phyloP scores from a whole-genome alignment of 371 early-diverging fungal genomes.

The Lichtheimia ramosa region DNA sequence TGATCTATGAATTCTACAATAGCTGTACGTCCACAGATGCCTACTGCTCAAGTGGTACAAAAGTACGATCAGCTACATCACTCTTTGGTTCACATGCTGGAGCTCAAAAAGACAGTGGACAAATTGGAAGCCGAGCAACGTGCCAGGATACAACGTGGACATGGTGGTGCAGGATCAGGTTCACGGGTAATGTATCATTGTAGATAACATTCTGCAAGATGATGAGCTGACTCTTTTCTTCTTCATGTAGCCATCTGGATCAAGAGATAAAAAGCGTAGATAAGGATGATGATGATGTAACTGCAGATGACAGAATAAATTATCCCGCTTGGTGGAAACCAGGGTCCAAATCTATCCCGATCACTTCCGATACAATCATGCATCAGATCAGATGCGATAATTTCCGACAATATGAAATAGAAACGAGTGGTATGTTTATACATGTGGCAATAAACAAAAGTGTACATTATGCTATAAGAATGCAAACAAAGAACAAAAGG shows the following conservation, averaged over 20 bases:
- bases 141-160: conserved; percentile 4
- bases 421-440: no score
- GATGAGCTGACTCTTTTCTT: no score
- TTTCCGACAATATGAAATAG: no score
- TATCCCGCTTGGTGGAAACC: no score
- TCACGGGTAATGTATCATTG: neutral
- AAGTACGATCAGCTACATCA: conserved; percentile 74
- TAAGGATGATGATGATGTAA: neutral
- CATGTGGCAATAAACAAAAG: no score
- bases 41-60: conserved; percentile 71
- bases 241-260: neutral
- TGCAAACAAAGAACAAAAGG: neutral
- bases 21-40: conserved; percentile 70
- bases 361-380: no score
- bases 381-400: no score
- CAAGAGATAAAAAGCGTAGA: conserved; percentile 1
- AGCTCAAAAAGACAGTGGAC: conserved; percentile 81
- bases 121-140: conserved; percentile 73
- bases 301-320: no score
- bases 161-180: neutral
- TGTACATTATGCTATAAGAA: no score
- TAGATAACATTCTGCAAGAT: no score
- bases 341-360: no score
- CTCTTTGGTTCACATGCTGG: conserved; percentile 75
- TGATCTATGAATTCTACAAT: conserved; percentile 47